Evolutionary conservation across 257 asterid genomes (phyloP).

Genomic region (Solanum lignicaule): DNA sequence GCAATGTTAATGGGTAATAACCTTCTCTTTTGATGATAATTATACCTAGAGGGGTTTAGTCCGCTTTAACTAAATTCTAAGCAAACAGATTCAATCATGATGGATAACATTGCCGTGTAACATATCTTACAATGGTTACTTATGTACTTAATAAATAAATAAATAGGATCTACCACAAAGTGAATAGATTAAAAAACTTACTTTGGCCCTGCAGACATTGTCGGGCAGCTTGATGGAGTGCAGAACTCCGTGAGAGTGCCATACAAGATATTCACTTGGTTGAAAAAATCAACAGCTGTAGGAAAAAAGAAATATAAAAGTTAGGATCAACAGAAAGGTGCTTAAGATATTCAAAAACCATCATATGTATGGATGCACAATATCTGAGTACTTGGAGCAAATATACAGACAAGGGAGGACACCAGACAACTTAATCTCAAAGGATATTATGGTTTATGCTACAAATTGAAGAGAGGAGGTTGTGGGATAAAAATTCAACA

Average conservation of each 20-base stretch:
- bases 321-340: not conserved
- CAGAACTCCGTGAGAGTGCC: slow-evolving; percentile 95
- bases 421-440: not conserved
- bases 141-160: not conserved
- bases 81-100: not conserved
- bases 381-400: not conserved
- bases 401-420: not conserved
- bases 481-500: not conserved
- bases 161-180: not conserved
- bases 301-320: not conserved
- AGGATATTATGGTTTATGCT: not conserved
- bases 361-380: not conserved
- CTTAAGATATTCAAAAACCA: slow-evolving; percentile 16
- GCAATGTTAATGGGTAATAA: not conserved
- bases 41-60: not conserved
- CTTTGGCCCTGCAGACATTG: slow-evolving; percentile 96
- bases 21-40: not conserved
- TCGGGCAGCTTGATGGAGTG: slow-evolving; percentile 78
- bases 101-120: not conserved
- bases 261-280: slow-evolving; percentile 84
- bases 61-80: not conserved
- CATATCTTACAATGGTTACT: not conserved
- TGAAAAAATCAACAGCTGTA: slow-evolving; percentile 91
- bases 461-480: not conserved
- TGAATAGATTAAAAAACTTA: slow-evolving; percentile 23